Evolutionary conservation across 371 early-diverging fungal species (phyloP), one percentile per base, ranked within the genome.

Genomic region (Mortierella sp.): DNA sequence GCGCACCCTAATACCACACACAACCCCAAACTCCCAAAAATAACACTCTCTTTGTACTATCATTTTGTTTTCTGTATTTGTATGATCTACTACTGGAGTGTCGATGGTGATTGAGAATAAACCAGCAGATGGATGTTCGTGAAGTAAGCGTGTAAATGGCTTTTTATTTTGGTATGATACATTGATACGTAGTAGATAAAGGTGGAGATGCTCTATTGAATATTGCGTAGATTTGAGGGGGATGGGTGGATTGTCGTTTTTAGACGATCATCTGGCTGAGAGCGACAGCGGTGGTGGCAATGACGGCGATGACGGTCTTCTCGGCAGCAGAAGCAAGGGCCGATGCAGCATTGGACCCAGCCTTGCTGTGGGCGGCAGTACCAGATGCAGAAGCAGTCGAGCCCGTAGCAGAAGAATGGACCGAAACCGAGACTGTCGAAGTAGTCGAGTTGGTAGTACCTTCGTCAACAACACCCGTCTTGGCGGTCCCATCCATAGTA

Each of bases 401-500:
- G n/a, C n/a, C n/a, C n/a, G n/a, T 2, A 16, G 16, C 37, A 6
- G 58, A 7, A 2, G 22, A 1, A n/a, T n/a, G n/a, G n/a, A n/a
- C n/a, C n/a, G n/a, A n/a, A n/a, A n/a, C n/a, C n/a, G n/a, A n/a
- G n/a, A n/a, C n/a, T n/a, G 74, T 67, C 26, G 70, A 22, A 0
- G 39, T 13, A 2, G 68, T 70, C 1, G 64, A 14, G 24, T n/a
- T 44, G 31, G 29, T 71, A 31, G 26, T 37, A n/a, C 14, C 29
- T n/a, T 55, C 37, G n/a, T 6, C 26, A n/a, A 1, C 53, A 26
- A 76, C 63, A 19, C 81, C 74, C 19, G 77, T 45, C 52, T 44
- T 48, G n/a, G 58, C 64, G 16, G 19, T 48, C 19, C 81, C 81
- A 43, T 80, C 41, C 70, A 80, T 68, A n/a, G 79, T 79, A 2